Base-by-base conservation (phyloP, 768 basidiomycete species). In the Tremella yokohamensis region DNA sequence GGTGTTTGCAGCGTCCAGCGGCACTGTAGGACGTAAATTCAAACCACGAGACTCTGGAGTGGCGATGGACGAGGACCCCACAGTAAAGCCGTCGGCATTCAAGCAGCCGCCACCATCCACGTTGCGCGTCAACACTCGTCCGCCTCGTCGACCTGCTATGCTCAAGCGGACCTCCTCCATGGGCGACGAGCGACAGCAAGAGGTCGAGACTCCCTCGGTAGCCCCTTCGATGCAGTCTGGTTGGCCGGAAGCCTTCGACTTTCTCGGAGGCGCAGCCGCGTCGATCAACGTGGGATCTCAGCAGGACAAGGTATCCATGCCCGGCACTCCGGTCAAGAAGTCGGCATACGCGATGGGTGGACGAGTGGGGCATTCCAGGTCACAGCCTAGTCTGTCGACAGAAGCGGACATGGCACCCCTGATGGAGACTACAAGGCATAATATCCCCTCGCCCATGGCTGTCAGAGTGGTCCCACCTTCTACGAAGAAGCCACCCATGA, bases 281-380 rank as follows among this genome's bases (percentile, higher is more conserved):
- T 56, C 47, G 0, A 12, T 65, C 26, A 59, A 58, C 38, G 18
- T 65, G 4, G 19, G 49, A 16, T 24, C 51, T n/a, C 20, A 26
- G 15, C 61, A 42, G 9, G 71, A 70, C 8, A 72, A 70, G 48
- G 60, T 58, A 2, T 56, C 51, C 39, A 76, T 76, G 75, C 75
- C 75, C 6, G 75, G 63, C 49, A 76, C 75, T 13, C 75, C 75
- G 0, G 73, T 75, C 40, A 76, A 76, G 63, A 68, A 65, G 56
- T 50, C 45, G 40, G 11, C 47, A 22, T 15, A 40, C 20, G 25
- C 40, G 16, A 50, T 49, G 18, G 24, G 15, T 48, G 29, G 47
- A 9, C 40, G 49, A 38, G 60, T 73, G 7, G 64, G 65, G 19
- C 73, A 72, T 51, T 72, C 72, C 0, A 49, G 51, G 29, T 70